These are phyloP conservation scores for Podospora didyma DNA, from an alignment of 495 filamentous ascomycete species.

Conservation along the genomic window DNA sequence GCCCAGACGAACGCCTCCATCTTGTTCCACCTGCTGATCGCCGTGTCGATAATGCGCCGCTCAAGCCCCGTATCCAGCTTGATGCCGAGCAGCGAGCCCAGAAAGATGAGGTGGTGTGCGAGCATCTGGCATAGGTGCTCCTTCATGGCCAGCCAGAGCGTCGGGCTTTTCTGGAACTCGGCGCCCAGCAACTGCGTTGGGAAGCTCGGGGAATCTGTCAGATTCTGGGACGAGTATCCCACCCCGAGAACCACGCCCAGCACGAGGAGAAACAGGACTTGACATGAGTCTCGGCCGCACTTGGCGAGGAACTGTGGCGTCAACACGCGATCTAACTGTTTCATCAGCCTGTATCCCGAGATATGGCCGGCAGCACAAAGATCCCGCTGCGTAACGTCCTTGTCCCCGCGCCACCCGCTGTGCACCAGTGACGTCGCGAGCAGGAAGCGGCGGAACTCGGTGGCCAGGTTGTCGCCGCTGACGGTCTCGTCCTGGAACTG, in stretches of 20 bases:
- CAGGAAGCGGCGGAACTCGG: conserved; percentile 26
- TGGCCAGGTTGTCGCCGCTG: conserved; percentile 13
- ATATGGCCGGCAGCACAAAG: conserved; percentile 17
- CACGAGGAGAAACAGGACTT: conserved; percentile 29
- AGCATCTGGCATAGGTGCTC: conserved; percentile 34
- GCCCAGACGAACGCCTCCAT: conserved; percentile 24
- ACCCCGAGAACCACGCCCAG: conserved; percentile 25
- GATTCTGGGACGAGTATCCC: conserved; percentile 9
- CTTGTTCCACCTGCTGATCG: conserved; percentile 27
- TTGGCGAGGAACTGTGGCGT: conserved; percentile 25
- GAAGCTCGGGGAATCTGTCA: background rate
- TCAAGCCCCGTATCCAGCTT: conserved; percentile 25
- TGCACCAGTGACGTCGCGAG: conserved; percentile 24
- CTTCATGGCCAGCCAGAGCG: conserved; percentile 30
- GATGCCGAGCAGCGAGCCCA: conserved; percentile 30
- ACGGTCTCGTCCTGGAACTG: conserved; percentile 19
- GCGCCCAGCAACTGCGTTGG: conserved; percentile 1
- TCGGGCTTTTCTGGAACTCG: conserved; percentile 27
- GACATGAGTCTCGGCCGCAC: conserved; percentile 14
- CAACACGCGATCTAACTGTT: conserved; percentile 24
- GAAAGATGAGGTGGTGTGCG: conserved; percentile 30
- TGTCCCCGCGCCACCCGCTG: conserved; percentile 14
- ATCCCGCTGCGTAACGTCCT: conserved; percentile 4
- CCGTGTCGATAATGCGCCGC: conserved; percentile 27
- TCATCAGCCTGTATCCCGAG: conserved; percentile 23